These are phyloP conservation scores for Thamnidium elegans DNA, from an alignment of 192 early-diverging fungal species.

Conservation along the genomic window DNA sequence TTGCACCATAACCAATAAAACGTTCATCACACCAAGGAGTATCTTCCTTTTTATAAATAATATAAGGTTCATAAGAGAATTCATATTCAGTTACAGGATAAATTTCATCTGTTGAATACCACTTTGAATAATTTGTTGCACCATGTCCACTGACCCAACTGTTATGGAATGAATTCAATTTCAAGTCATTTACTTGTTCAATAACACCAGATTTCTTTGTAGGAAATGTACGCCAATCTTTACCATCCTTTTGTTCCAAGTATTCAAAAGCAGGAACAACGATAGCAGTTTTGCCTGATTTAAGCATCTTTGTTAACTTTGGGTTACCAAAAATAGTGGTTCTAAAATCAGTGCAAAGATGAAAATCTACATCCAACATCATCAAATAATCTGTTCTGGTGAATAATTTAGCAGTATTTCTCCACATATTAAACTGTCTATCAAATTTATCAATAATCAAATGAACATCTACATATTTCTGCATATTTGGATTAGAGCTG, in stretches of 20 bases:
- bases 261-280: conserved; percentile 60
- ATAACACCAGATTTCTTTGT: conserved; percentile 38
- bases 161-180: conserved; percentile 52
- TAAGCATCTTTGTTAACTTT: conserved; percentile 36
- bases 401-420: conserved; percentile 60
- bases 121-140: conserved; percentile 48
- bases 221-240: conserved; percentile 49
- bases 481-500: conserved; percentile 41
- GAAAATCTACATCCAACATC: conserved; percentile 58
- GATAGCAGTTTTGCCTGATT: conserved; percentile 44
- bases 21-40: conserved; percentile 53
- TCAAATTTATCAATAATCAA: conserved; percentile 56
- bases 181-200: conserved; percentile 39
- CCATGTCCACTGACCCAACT: conserved; percentile 50
- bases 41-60: conserved; percentile 46
- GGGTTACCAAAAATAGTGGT: conserved; percentile 35
- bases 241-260: conserved; percentile 45
- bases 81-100: conserved; percentile 52
- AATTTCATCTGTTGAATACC: conserved; percentile 39
- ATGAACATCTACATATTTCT: conserved; percentile 52
- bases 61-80: conserved; percentile 55
- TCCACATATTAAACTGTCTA: conserved; percentile 63
- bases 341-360: conserved; percentile 51
- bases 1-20: conserved; percentile 55
- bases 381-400: conserved; percentile 57